phyloP scores from a whole-genome alignment of 2,329 filamentous ascomycete species.

The Diaporthe amygdali region DNA sequence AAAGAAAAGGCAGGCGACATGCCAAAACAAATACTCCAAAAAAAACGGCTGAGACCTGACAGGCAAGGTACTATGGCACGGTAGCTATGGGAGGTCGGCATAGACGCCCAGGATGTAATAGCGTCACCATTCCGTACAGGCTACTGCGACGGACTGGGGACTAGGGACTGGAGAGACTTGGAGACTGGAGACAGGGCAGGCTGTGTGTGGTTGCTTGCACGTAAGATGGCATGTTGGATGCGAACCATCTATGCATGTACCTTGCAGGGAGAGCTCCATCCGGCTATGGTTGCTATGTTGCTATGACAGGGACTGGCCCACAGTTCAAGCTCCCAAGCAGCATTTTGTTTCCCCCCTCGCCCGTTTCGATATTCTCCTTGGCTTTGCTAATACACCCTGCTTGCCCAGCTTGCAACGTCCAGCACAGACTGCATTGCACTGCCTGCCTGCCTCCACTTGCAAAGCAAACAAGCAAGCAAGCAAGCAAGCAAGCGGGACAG shows the following conservation, averaged over 20 bases:
- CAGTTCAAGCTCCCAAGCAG: conserved; percentile 7
- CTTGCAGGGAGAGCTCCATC: conserved; percentile 16
- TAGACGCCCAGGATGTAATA: neutral
- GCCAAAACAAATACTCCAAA: neutral
- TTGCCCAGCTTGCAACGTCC: neutral
- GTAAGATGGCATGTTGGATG: neutral
- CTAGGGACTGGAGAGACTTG: too few species aligned
- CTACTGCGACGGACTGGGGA: neutral
- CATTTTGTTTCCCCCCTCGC: conserved; percentile 4
- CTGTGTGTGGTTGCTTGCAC: neutral
- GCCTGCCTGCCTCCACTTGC: neutral
- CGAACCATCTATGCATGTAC: conserved; percentile 10
- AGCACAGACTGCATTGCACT: too few species aligned
- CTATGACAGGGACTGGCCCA: neutral
- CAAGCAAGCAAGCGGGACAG: neutral
- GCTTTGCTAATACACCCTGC: neutral
- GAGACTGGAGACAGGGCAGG: too few species aligned
- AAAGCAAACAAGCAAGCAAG: neutral
- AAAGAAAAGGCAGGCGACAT: neutral
- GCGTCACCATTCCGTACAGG: conserved; percentile 18
- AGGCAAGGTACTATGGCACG: neutral
- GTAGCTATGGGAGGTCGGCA: neutral
- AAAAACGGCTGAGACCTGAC: neutral
- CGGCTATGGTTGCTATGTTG: neutral
- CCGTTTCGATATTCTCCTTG: neutral